These are phyloP conservation scores for Solanum tacnaense DNA, from an alignment of 257 asterid genomes.

Conservation along the genomic window DNA sequence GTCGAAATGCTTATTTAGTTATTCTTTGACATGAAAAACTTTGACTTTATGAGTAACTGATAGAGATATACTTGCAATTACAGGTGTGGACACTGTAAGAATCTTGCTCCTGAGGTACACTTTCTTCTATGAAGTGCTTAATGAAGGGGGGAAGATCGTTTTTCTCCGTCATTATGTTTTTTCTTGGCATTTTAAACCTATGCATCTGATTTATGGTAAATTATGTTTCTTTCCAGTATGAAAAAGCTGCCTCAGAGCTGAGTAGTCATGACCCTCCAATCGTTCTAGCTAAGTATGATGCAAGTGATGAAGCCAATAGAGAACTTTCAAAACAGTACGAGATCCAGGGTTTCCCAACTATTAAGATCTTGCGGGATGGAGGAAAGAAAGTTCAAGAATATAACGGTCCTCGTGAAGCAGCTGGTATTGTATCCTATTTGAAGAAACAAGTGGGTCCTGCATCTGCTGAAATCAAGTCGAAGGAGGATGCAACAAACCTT, in stretches of 20 bases:
- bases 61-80: not conserved
- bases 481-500: slow-evolving; percentile 39
- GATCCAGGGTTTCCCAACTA: slow-evolving; percentile 72
- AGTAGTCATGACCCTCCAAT: slow-evolving; percentile 67
- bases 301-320: slow-evolving; percentile 43
- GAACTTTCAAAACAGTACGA: slow-evolving; percentile 40
- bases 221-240: slow-evolving; percentile 34
- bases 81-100: slow-evolving; percentile 97
- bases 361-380: slow-evolving; percentile 71
- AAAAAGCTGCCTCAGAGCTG: slow-evolving; percentile 63
- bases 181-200: not conserved
- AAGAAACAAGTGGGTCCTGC: slow-evolving; percentile 85
- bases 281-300: slow-evolving; percentile 68
- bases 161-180: not conserved
- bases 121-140: not conserved
- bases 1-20: not conserved
- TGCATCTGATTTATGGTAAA: not conserved
- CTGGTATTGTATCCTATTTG: slow-evolving; percentile 57
- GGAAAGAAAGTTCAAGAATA: slow-evolving; percentile 56
- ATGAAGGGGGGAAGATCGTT: not conserved
- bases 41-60: not conserved
- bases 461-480: slow-evolving; percentile 61
- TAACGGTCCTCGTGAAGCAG: slow-evolving; percentile 85
- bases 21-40: not conserved
- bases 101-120: slow-evolving; percentile 90